phyloP scores from a whole-genome alignment of 1,139 yeast species.

The Blastobotrys niveus region DNA sequence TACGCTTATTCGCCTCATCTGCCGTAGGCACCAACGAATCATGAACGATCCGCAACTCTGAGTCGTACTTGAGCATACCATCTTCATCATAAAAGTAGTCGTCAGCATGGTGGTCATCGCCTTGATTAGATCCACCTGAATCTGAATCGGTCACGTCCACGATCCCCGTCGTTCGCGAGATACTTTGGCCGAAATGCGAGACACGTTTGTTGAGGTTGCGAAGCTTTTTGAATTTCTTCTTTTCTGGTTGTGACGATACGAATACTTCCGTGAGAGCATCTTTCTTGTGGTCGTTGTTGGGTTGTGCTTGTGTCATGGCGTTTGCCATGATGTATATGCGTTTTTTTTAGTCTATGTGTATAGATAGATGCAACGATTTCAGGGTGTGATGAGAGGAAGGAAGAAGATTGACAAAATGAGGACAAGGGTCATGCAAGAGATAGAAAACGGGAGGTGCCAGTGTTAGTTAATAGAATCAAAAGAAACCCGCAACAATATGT shows the following conservation, averaged over 20 bases:
- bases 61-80: conserved; percentile 23
- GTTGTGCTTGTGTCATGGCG: background rate
- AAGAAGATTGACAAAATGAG: no score
- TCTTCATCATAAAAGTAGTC: conserved; percentile 22
- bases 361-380: background rate
- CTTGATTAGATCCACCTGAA: conserved; percentile 9
- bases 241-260: conserved; percentile 20
- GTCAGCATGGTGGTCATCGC: conserved; percentile 16
- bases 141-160: conserved; percentile 20
- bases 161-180: conserved; percentile 24
- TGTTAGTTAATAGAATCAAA: no score
- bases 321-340: conserved; percentile 1
- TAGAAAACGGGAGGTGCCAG: no score
- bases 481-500: no score
- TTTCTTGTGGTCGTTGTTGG: background rate
- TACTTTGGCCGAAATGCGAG: conserved; percentile 20
- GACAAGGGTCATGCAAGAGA: no score
- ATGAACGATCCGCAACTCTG: conserved; percentile 25
- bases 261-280: conserved; percentile 19
- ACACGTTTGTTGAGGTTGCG: conserved; percentile 25
- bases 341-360: no score
- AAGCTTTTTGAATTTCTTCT: conserved; percentile 22
- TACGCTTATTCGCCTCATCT: background rate
- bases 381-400: no score
- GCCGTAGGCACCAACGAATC: conserved; percentile 22